These are phyloP conservation scores for Hypoxylon intermedium DNA, from an alignment of 495 filamentous ascomycete genomes.

Conservation along the genomic window DNA sequence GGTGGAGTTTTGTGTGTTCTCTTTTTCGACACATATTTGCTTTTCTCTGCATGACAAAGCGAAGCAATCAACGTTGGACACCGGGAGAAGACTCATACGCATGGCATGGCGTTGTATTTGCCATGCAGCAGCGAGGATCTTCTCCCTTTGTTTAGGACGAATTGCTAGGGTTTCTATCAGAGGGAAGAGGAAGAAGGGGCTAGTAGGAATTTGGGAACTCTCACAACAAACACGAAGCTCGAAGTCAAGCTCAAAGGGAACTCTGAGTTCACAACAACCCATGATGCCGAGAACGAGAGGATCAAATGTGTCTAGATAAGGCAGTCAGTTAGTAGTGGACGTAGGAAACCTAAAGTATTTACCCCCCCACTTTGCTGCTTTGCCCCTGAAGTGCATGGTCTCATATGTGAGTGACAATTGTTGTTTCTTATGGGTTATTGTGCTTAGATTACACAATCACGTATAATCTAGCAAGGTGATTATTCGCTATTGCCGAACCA, in stretches of 20 bases:
- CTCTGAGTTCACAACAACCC: conserved; percentile 10
- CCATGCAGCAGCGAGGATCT: not conserved
- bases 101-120: too few species aligned
- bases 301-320: conserved; percentile 15
- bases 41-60: conserved; percentile 31
- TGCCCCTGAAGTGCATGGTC: not conserved
- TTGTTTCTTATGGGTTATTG: too few species aligned
- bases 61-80: conserved; percentile 11
- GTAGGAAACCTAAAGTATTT: conserved; percentile 41
- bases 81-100: too few species aligned
- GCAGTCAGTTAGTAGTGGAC: conserved; percentile 14
- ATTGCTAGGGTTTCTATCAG: not conserved
- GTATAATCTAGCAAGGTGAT: too few species aligned
- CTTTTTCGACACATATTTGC: conserved; percentile 3
- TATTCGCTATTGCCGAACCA: too few species aligned
- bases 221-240: not conserved
- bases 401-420: not conserved
- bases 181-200: conserved; percentile 5
- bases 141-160: too few species aligned
- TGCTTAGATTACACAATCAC: too few species aligned
- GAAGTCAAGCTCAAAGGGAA: not conserved
- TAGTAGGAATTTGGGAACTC: not conserved
- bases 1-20: conserved; percentile 27
- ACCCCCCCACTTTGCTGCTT: not conserved
- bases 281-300: conserved; percentile 21